These are phyloP conservation scores for Epithele typhae DNA, from an alignment of 768 basidiomycete genomes.

Conservation along the genomic window DNA sequence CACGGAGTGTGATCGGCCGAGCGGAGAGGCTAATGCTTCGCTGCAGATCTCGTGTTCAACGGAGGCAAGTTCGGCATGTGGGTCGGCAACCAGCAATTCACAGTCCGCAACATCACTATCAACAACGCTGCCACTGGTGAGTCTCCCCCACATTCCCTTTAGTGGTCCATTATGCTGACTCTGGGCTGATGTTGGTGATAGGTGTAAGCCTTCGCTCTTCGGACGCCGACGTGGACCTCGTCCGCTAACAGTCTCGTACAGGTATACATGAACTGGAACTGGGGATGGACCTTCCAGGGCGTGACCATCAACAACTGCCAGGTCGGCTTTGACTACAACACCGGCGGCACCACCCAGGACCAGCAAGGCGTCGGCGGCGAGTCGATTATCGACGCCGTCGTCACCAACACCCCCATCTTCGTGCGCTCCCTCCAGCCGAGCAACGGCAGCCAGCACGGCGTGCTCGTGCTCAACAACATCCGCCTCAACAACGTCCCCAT, in stretches of 20 bases:
- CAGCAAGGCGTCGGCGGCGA: conserved; percentile 44
- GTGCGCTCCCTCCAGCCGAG: conserved; percentile 45
- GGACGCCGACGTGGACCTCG: no score
- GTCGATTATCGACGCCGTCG: conserved; percentile 61
- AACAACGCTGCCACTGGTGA: conserved; percentile 42
- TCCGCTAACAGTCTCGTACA: no score
- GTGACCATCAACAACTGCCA: conserved; percentile 36
- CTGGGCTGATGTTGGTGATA: no score
- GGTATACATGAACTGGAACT: conserved; percentile 25
- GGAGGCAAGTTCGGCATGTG: conserved; percentile 33
- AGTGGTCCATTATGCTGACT: no score
- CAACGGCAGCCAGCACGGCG: conserved; percentile 46
- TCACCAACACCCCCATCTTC: conserved; percentile 61
- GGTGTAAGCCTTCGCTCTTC: no score
- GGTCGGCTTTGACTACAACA: conserved; percentile 23
- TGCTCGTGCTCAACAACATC: conserved; percentile 63
- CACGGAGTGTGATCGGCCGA: not conserved
- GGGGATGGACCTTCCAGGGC: conserved; percentile 49
- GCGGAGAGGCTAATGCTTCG: not conserved
- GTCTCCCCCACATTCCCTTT: no score
- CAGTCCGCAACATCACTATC: conserved; percentile 58
- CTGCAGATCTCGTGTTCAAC: conserved; percentile 40
- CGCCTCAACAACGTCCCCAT: conserved; percentile 54
- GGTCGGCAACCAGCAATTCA: conserved; percentile 81
- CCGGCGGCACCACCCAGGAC: conserved; percentile 10